Conservation (phyloP, 192 early-diverging fungal species). For the Podila epicladia region DNA sequence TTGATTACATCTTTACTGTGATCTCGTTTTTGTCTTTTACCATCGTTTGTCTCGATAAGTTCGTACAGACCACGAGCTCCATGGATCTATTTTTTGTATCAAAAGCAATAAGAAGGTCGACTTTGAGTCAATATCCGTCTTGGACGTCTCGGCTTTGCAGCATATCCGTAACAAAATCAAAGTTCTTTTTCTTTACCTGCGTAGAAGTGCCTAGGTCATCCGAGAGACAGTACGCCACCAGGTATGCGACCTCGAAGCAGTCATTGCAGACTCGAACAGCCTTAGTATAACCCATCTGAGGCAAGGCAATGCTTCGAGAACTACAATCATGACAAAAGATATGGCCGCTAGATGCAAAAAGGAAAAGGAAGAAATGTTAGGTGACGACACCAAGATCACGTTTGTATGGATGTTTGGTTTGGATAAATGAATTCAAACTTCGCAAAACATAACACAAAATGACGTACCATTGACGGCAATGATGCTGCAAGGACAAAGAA, state of each 20-base stretch:
- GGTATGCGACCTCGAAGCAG: conserved; percentile 65
- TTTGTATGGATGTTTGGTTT: not conserved
- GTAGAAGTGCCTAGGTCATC: conserved; percentile 62
- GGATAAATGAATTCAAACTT: not conserved
- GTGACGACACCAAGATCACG: not conserved
- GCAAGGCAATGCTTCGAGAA: conserved; percentile 58
- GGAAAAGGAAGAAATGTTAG: not conserved
- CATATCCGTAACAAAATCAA: no score
- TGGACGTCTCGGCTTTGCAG: no score
- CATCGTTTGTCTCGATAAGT: conserved; percentile 60
- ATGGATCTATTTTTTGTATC: conserved; percentile 28
- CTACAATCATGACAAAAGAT: conserved; percentile 68
- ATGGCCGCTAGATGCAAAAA: conserved; percentile 49
- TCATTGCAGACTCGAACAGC: conserved; percentile 64
- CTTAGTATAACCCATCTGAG: conserved; percentile 62
- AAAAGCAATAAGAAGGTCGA: not conserved
- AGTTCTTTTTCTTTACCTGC: conserved; percentile 44
- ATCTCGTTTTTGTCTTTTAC: conserved; percentile 16
- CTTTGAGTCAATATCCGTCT: not conserved
- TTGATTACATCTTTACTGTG: no score
- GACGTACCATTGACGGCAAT: conserved; percentile 66
- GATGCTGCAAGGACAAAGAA: conserved; percentile 52
- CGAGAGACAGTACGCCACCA: conserved; percentile 63
- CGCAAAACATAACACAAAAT: not conserved
- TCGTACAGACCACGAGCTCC: conserved; percentile 60